These are phyloP conservation scores for Tylopilus vinaceipallidus DNA, from an alignment of 768 basidiomycete species.

Conservation along the genomic window DNA sequence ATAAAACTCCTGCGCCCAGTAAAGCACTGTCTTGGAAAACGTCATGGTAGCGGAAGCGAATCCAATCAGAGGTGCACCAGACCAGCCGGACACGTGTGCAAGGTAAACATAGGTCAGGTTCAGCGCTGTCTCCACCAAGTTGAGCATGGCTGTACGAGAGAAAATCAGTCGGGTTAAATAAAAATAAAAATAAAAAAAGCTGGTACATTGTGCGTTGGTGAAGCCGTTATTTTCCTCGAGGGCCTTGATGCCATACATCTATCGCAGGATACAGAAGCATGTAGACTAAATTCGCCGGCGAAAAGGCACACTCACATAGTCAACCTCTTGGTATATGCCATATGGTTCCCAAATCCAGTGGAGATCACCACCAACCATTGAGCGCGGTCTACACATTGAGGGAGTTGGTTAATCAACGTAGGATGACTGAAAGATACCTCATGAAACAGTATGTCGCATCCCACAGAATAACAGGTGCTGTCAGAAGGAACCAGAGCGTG, in stretches of 20 bases:
- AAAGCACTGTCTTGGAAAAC: conserved; percentile 81
- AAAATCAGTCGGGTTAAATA: neutral
- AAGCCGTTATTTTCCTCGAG: conserved; percentile 72
- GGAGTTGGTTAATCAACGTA: neutral
- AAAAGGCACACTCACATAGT: conserved; percentile 32
- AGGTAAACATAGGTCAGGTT: conserved; percentile 77
- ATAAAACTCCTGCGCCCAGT: conserved; percentile 76
- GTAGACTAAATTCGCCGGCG: conserved; percentile 10
- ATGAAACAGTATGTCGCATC: conserved; percentile 81
- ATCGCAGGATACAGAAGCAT: conserved; percentile 31
- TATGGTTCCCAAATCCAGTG: conserved; percentile 94
- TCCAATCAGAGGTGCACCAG: conserved; percentile 71
- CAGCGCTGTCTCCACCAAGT: conserved; percentile 74
- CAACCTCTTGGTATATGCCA: conserved; percentile 68
- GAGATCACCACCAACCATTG: conserved; percentile 83
- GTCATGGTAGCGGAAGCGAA: conserved; percentile 77
- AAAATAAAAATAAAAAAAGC: neutral
- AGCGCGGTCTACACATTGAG: conserved; percentile 60
- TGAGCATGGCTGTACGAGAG: conserved; percentile 58
- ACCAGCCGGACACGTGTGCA: conserved; percentile 57
- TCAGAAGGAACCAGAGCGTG: conserved; percentile 64
- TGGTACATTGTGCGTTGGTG: conserved; percentile 79
- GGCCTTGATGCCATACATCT: conserved; percentile 75
- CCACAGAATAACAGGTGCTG: conserved; percentile 59
- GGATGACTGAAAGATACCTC: too few relatives aligned